Percentiles rank a stretch among this genome's conserved stretches.
phyloP scores from a whole-genome alignment of 2,329 filamentous ascomycete species.

The Hypoxylon sp. region DNA sequence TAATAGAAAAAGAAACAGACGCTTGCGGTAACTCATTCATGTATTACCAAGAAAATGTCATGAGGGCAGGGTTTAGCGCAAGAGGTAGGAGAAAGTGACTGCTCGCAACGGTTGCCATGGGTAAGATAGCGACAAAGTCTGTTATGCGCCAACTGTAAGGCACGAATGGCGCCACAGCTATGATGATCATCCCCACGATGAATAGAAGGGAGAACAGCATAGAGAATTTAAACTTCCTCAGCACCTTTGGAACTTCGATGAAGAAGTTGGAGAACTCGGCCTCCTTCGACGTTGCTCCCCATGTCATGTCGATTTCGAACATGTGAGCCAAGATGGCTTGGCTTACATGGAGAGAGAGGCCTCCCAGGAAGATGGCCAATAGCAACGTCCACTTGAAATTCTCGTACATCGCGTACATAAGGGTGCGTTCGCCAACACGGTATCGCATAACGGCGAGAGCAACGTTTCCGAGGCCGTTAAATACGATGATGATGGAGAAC shows the following conservation, averaged over 20 bases:
- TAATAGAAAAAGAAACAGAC: not conserved
- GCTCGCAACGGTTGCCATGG: slow-evolving; percentile 78
- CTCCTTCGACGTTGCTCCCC: slow-evolving; percentile 89
- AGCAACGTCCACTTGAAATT: slow-evolving; percentile 82
- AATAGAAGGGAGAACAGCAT: slow-evolving; percentile 73
- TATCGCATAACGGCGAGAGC: slow-evolving; percentile 81
- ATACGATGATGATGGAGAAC: slow-evolving; percentile 85
- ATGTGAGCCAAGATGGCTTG: slow-evolving; percentile 86
- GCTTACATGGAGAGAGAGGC: slow-evolving; percentile 83
- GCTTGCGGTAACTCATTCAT: not conserved
- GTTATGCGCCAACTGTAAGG: slow-evolving; percentile 76
- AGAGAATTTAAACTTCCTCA: slow-evolving; percentile 83
- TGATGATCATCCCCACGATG: slow-evolving; percentile 74
- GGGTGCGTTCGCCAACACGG: slow-evolving; percentile 74
- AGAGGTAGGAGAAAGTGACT: slow-evolving; percentile 81
- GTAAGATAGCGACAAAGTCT: slow-evolving; percentile 82
- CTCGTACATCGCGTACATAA: slow-evolving; percentile 71
- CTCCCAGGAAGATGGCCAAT: slow-evolving; percentile 86
- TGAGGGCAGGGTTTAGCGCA: slow-evolving; percentile 82
- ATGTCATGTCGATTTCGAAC: slow-evolving; percentile 88
- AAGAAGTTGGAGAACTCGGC: slow-evolving; percentile 87
- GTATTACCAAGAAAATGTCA: slow-evolving; percentile 81
- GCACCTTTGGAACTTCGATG: slow-evolving; percentile 83
- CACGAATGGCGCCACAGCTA: slow-evolving; percentile 75
- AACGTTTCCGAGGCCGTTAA: slow-evolving; percentile 81